Evolutionary conservation across 495 filamentous ascomycete genomes (phyloP).

Genomic region (Penicillium cataractarum): DNA sequence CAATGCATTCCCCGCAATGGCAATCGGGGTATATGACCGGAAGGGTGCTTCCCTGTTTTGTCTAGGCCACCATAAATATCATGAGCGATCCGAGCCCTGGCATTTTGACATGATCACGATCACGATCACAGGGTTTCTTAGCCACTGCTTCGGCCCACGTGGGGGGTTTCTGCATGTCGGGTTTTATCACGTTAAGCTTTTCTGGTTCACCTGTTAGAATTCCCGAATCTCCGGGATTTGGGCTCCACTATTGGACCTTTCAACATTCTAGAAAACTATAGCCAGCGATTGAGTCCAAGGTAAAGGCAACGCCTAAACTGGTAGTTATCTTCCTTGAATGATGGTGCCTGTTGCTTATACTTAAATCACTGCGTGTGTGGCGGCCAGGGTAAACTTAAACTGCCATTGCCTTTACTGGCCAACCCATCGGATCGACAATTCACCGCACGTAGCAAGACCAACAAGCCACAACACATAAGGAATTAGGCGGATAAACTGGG

Average conservation of each 20-base stretch:
- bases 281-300: not conserved
- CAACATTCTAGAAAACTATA: not conserved
- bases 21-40: not conserved
- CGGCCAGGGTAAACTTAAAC: not conserved
- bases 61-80: not conserved
- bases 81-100: not conserved
- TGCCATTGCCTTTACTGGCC: not conserved
- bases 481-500: not conserved
- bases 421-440: not conserved
- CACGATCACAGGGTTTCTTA: not conserved
- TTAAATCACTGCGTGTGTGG: not conserved
- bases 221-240: not conserved
- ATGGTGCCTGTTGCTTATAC: not conserved
- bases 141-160: not conserved
- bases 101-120: not conserved
- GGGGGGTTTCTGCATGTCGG: not conserved
- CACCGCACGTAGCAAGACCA: not conserved
- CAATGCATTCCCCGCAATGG: not conserved
- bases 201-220: not conserved
- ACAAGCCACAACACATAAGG: not conserved
- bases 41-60: not conserved
- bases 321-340: not conserved
- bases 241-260: not conserved
- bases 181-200: not conserved
- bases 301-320: not conserved